A percentile compares a stretch with the other conserved stretches of the same genome.
phyloP scores from a whole-genome alignment of 768 basidiomycete genomes.

The Leccinum sublutescens region DNA sequence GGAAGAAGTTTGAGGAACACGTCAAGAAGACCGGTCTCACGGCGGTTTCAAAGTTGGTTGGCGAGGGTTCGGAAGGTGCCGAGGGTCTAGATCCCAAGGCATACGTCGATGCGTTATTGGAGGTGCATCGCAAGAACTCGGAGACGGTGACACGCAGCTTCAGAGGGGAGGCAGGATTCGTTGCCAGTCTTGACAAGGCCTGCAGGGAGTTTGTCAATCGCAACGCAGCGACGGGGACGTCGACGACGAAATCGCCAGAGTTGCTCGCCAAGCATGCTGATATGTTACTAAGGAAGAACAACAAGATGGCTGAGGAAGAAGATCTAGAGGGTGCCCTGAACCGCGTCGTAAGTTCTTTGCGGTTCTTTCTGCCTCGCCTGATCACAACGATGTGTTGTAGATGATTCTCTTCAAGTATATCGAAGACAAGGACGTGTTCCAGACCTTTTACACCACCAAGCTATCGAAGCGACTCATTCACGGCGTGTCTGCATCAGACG shows the following conservation, averaged over 20 bases:
- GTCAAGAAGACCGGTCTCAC: slow-evolving; percentile 88
- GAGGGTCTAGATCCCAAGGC: slow-evolving; percentile 85
- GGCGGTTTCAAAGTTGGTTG: slow-evolving; percentile 70
- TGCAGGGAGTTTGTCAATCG: slow-evolving; percentile 94
- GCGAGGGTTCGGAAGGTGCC: slow-evolving; percentile 50
- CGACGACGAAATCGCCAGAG: slow-evolving; percentile 85
- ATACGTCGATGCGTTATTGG: slow-evolving; percentile 89
- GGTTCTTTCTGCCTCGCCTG: neutral
- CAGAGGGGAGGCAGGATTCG: slow-evolving; percentile 89
- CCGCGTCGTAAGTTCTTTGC: slow-evolving; percentile 65
- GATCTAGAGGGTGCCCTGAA: slow-evolving; percentile 88
- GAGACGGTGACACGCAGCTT: slow-evolving; percentile 88
- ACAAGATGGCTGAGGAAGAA: slow-evolving; percentile 82
- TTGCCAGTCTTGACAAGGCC: slow-evolving; percentile 90
- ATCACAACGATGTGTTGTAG: slow-evolving; percentile 40
- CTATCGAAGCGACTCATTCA: slow-evolving; percentile 91
- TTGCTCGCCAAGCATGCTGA: slow-evolving; percentile 91
- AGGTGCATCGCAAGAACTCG: slow-evolving; percentile 89
- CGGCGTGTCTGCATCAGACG: slow-evolving; percentile 89
- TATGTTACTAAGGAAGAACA: slow-evolving; percentile 85
- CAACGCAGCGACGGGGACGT: slow-evolving; percentile 86
- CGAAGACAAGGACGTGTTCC: slow-evolving; percentile 98
- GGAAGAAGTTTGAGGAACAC: slow-evolving; percentile 92
- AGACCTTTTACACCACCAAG: slow-evolving; percentile 95
- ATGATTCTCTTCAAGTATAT: slow-evolving; percentile 98